Evolutionary conservation across 148 eudicot genomes (phyloP).

Genomic region (Pouteria glomerata): DNA sequence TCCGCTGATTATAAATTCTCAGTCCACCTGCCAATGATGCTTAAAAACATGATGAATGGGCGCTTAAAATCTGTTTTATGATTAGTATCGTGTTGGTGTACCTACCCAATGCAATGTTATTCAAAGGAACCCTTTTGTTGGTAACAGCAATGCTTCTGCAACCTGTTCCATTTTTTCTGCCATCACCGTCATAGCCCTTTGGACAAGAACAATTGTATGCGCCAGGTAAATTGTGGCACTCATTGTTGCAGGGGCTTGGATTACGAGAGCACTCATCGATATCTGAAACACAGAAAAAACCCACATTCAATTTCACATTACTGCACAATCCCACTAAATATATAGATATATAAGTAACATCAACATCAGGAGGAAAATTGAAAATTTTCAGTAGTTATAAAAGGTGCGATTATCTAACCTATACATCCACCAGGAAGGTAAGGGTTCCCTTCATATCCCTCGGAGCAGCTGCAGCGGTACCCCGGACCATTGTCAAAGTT

Average conservation of each 20-base stretch:
- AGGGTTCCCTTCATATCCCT: constrained; percentile 15
- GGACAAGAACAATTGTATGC: neutral
- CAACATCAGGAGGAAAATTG: neutral
- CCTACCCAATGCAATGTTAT: neutral
- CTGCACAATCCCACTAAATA: no score
- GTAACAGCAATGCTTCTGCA: neutral
- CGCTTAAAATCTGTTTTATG: neutral
- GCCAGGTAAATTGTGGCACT: neutral
- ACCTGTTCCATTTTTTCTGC: constrained; percentile 3
- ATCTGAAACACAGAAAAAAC: neutral
- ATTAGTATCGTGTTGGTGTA: neutral
- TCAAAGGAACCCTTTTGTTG: neutral
- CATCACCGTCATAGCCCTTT: neutral
- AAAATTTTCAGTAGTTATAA: neutral
- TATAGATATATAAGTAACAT: neutral
- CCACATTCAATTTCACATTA: no score
- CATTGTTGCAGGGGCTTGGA: neutral
- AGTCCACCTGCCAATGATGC: no score
- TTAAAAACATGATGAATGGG: no score
- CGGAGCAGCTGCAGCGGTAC: constrained; percentile 10
- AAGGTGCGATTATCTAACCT: no score
- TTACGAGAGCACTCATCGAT: neutral
- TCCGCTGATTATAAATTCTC: no score
- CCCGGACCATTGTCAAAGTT: constrained; percentile 7
- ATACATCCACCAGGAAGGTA: constrained; percentile 9